Conservation (phyloP, 2,329 filamentous ascomycete species). For the Alternaria dauci region DNA sequence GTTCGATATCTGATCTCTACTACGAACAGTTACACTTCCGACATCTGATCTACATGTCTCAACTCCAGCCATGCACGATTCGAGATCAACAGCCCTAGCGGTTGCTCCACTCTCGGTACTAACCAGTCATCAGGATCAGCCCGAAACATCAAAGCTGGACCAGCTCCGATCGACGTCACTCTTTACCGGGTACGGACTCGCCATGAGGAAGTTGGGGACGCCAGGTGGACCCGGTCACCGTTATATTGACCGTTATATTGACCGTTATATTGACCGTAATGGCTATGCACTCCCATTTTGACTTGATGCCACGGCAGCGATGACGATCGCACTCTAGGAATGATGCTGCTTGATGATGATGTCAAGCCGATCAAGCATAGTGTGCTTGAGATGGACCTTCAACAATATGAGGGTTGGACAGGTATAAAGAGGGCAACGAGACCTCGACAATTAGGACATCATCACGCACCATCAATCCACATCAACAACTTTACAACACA, state of each 20-base stretch:
- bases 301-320: conserved; percentile 21
- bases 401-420: conserved; percentile 14
- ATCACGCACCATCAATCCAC: conserved; percentile 36
- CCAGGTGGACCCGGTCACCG: conserved; percentile 26
- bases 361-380: conserved; percentile 13
- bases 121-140: conserved; percentile 29
- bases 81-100: conserved; percentile 35
- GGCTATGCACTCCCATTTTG: conserved; percentile 13
- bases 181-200: conserved; percentile 14
- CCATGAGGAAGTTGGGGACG: conserved; percentile 22
- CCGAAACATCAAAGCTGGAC: conserved; percentile 34
- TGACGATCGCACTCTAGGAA: conserved; percentile 31
- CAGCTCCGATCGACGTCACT: conserved; percentile 43
- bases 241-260: conserved; percentile 22
- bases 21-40: conserved; percentile 29
- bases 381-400: conserved; percentile 17
- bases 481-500: conserved; percentile 22
- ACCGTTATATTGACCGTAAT: conserved; percentile 8
- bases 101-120: conserved; percentile 18
- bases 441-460: conserved; percentile 29
- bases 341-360: conserved; percentile 38
- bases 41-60: conserved; percentile 34
- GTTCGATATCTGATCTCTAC: conserved; percentile 30
- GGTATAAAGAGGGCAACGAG: conserved; percentile 43
- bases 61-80: conserved; percentile 33